phyloP scores from a whole-genome alignment of 306 rosid species.

The Fragaria ananassa region DNA sequence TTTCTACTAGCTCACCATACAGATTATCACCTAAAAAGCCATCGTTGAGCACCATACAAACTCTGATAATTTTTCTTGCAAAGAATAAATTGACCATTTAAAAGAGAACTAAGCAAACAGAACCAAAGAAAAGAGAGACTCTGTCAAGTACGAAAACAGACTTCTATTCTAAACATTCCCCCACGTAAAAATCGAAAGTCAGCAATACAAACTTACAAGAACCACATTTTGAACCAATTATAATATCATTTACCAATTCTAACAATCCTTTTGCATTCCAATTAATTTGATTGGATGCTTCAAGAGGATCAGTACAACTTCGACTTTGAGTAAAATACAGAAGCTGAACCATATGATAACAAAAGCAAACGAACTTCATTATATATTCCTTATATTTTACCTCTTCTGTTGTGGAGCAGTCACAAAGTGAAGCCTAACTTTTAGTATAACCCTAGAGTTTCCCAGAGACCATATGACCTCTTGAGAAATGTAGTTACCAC shows the following conservation, averaged over 20 bases:
- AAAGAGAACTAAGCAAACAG: slow-evolving; percentile 10
- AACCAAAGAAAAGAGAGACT: slow-evolving; percentile 6
- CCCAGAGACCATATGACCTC: slow-evolving; percentile 3
- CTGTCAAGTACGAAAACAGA: slow-evolving; percentile 7
- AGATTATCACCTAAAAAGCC: background rate
- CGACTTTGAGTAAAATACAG: background rate
- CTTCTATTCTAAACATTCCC: background rate
- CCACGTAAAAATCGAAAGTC: background rate
- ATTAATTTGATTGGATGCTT: slow-evolving; percentile 10
- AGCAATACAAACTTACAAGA: background rate
- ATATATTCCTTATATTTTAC: background rate
- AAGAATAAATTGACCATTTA: background rate
- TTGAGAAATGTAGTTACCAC: background rate
- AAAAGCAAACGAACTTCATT: background rate
- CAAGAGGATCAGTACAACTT: background rate
- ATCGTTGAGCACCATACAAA: background rate
- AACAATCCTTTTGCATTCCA: background rate
- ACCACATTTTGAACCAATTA: background rate
- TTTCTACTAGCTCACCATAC: background rate
- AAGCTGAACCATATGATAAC: background rate
- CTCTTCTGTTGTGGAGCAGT: background rate
- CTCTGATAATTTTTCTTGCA: slow-evolving; percentile 8
- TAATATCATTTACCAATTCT: background rate
- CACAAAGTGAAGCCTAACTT: slow-evolving; percentile 3
- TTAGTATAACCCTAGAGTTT: background rate